Evolutionary conservation across 2,329 filamentous ascomycete genomes (phyloP).

Genomic region (Diaporthe eres): DNA sequence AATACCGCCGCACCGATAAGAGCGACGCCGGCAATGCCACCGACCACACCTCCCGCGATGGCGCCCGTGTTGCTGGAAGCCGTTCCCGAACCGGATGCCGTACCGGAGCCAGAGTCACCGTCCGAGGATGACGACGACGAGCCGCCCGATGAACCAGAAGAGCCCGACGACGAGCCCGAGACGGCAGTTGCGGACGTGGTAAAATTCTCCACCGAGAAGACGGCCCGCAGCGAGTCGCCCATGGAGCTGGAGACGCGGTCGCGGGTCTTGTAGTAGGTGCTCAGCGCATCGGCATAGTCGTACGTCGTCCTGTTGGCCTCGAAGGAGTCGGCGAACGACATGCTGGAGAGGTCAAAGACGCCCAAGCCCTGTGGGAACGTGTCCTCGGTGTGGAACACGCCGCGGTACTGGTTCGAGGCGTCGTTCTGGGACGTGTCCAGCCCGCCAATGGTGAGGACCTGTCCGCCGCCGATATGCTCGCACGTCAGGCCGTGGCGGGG

Average conservation of each 20-base stretch:
- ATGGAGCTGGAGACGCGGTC: conserved; percentile 37
- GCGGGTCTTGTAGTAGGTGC: conserved; percentile 43
- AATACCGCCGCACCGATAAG: conserved; percentile 45
- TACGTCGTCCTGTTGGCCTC: conserved; percentile 33
- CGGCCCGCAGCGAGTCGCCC: conserved; percentile 8
- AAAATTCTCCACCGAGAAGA: conserved; percentile 32
- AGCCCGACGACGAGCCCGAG: not conserved
- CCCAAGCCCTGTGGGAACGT: conserved; percentile 43
- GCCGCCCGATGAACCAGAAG: not conserved
- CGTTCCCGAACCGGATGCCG: not conserved
- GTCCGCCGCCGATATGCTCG: conserved; percentile 52
- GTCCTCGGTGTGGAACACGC: conserved; percentile 43
- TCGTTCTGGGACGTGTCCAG: conserved; percentile 43
- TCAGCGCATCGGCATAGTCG: conserved; percentile 37
- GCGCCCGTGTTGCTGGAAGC: conserved; percentile 43
- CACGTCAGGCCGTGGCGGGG: conserved; percentile 46
- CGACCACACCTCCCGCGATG: conserved; percentile 46
- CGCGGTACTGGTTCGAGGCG: conserved; percentile 27
- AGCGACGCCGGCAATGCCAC: conserved; percentile 37
- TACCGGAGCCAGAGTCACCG: not conserved
- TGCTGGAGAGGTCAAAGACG: conserved; percentile 44
- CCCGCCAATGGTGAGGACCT: conserved; percentile 56
- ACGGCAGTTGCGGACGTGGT: not conserved
- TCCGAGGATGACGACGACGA: not conserved
- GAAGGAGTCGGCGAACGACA: conserved; percentile 42